Evolutionary conservation across 352 stramenopile genomes (phyloP).

Genomic region (Globisporangium paddicum): DNA sequence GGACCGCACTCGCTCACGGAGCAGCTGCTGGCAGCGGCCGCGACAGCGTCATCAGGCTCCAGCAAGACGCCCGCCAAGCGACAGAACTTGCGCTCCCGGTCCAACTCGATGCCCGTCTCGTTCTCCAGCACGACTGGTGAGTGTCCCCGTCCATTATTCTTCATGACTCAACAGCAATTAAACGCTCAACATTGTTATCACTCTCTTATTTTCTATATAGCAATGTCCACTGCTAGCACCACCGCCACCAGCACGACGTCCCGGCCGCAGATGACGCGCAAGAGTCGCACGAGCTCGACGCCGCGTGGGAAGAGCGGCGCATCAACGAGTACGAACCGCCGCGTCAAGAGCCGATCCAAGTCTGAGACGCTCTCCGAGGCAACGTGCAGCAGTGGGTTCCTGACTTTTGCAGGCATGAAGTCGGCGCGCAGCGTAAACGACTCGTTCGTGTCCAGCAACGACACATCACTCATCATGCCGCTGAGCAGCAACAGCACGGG

Average conservation of each 20-base stretch:
- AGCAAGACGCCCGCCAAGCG: slow-evolving; percentile 13
- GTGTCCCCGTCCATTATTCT: too few relatives aligned
- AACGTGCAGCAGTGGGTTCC: slow-evolving; percentile 10
- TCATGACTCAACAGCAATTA: too few relatives aligned
- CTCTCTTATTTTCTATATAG: background rate
- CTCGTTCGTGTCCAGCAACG: slow-evolving; percentile 14
- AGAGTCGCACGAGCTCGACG: slow-evolving; percentile 26
- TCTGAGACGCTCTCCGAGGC: slow-evolving; percentile 47
- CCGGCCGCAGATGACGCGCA: slow-evolving; percentile 19
- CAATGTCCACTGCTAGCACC: background rate
- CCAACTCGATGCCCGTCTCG: slow-evolving; percentile 72
- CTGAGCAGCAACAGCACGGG: slow-evolving; percentile 3
- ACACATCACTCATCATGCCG: slow-evolving; percentile 19
- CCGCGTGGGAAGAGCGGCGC: slow-evolving; percentile 21
- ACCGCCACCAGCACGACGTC: background rate
- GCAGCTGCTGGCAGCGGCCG: slow-evolving; percentile 3
- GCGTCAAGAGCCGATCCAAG: slow-evolving; percentile 51
- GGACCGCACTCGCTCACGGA: slow-evolving; percentile 9
- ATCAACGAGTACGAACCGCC: slow-evolving; percentile 16
- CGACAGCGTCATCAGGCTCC: background rate
- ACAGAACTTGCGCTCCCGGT: slow-evolving; percentile 46
- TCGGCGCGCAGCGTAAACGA: slow-evolving; percentile 32
- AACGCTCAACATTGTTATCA: background rate
- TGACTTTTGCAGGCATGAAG: slow-evolving; percentile 24
- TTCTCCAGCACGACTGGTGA: slow-evolving; percentile 20